phyloP scores from a whole-genome alignment of 2,329 filamentous ascomycete genomes.

The Metarhizium album region DNA sequence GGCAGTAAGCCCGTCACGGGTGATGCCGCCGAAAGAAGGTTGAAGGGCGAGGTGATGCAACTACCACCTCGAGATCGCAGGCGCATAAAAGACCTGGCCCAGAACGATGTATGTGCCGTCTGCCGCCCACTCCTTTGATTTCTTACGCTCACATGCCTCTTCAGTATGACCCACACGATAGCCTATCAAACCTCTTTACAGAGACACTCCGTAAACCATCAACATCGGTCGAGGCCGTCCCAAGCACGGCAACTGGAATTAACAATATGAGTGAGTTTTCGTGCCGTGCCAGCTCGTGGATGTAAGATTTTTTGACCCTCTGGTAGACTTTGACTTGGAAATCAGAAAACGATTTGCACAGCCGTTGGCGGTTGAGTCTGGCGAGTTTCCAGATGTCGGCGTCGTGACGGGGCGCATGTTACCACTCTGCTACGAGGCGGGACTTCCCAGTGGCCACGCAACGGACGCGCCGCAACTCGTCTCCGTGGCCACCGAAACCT shows the following conservation, averaged over 20 bases:
- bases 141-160: slow-evolving; percentile 10
- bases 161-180: slow-evolving; percentile 45
- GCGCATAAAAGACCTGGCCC: slow-evolving; percentile 53
- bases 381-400: slow-evolving; percentile 57
- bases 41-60: slow-evolving; percentile 63
- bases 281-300: not conserved
- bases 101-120: slow-evolving; percentile 40
- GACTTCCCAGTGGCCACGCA: slow-evolving; percentile 47
- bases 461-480: slow-evolving; percentile 52
- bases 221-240: slow-evolving; percentile 48
- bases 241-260: slow-evolving; percentile 57
- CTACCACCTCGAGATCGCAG: slow-evolving; percentile 55
- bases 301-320: slow-evolving; percentile 11
- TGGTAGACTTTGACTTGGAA: slow-evolving; percentile 52
- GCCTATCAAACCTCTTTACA: slow-evolving; percentile 39
- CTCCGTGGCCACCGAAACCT: slow-evolving; percentile 54
- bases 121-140: not conserved
- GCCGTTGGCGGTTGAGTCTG: slow-evolving; percentile 55
- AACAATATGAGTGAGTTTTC: slow-evolving; percentile 64
- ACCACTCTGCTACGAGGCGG: slow-evolving; percentile 57
- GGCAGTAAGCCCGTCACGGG: slow-evolving; percentile 52
- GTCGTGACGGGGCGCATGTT: slow-evolving; percentile 55
- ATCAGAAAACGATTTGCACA: slow-evolving; percentile 55
- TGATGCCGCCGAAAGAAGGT: slow-evolving; percentile 52
- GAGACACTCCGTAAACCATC: slow-evolving; percentile 37